Percentiles rank a stretch among this genome's conserved stretches.
phyloP scores from a whole-genome alignment of 345 rosid genomes.

The Limnanthes douglasii region DNA sequence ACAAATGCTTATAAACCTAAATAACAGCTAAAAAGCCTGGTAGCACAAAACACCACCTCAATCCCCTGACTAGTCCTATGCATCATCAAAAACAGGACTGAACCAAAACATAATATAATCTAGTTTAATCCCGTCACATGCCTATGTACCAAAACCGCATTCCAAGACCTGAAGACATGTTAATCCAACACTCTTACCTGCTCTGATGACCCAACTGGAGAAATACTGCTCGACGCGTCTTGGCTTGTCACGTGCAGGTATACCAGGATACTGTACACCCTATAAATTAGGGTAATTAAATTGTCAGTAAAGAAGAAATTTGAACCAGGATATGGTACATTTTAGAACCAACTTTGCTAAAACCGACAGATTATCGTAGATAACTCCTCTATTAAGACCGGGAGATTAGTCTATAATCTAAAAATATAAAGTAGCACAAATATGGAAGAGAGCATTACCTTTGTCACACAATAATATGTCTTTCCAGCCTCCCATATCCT shows the following conservation, averaged over 20 bases:
- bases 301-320: not conserved
- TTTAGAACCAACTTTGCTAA: too few species aligned
- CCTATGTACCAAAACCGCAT: too few species aligned
- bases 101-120: too few species aligned
- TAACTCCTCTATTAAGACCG: constrained; percentile 6
- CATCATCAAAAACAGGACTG: too few species aligned
- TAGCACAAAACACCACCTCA: too few species aligned
- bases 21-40: too few species aligned
- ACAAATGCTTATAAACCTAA: too few species aligned
- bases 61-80: too few species aligned
- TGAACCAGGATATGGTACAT: not conserved
- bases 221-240: constrained; percentile 82
- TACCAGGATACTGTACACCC: constrained; percentile 54
- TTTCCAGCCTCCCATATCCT: constrained; percentile 89
- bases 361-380: too few species aligned
- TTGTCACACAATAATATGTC: constrained; percentile 69
- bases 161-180: too few species aligned
- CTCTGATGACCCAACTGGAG: constrained; percentile 84
- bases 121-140: too few species aligned
- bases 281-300: constrained; percentile 16
- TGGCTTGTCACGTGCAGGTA: constrained; percentile 76
- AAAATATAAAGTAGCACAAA: not conserved
- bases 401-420: not conserved
- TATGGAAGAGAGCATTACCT: constrained; percentile 30
- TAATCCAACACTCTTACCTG: too few species aligned